Conservation (phyloP, 805 yeast genomes). For the Candida takata region DNA sequence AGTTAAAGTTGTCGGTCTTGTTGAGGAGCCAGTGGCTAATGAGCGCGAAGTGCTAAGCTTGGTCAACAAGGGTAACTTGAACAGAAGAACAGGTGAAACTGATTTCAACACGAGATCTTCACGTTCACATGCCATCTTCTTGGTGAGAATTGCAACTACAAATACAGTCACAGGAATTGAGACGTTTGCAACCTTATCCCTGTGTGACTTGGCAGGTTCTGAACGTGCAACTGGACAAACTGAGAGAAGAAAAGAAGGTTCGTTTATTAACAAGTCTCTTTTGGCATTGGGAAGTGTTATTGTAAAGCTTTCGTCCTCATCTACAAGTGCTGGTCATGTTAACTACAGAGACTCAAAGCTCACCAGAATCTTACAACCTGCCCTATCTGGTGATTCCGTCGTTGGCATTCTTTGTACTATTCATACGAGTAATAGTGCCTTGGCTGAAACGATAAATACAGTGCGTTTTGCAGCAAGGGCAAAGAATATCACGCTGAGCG, state of each 20-base stretch:
- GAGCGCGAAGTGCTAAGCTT: constrained; percentile 54
- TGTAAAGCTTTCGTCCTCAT: constrained; percentile 47
- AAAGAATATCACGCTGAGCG: constrained; percentile 70
- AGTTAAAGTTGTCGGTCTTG: constrained; percentile 67
- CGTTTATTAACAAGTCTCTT: constrained; percentile 85
- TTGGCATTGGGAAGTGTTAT: constrained; percentile 91
- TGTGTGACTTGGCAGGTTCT: constrained; percentile 97
- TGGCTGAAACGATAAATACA: constrained; percentile 81
- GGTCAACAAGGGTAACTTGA: constrained; percentile 63
- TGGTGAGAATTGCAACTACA: constrained; percentile 48
- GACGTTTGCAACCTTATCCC: constrained; percentile 56
- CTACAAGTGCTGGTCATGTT: constrained; percentile 50
- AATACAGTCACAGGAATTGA: constrained; percentile 33
- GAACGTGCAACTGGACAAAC: constrained; percentile 63
- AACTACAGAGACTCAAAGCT: constrained; percentile 93
- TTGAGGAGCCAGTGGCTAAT: constrained; percentile 48
- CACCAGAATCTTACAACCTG: constrained; percentile 86
- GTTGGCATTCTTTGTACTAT: constrained; percentile 86
- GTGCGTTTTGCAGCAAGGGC: constrained; percentile 91
- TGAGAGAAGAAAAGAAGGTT: constrained; percentile 89
- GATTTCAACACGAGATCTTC: constrained; percentile 85
- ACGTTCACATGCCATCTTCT: constrained; percentile 85
- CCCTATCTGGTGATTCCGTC: constrained; percentile 78
- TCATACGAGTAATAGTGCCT: constrained; percentile 51
- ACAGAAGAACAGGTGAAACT: constrained; percentile 79